Evolutionary conservation across 1,139 yeast species (phyloP).

Genomic region (Lipomyces yarrowii): DNA sequence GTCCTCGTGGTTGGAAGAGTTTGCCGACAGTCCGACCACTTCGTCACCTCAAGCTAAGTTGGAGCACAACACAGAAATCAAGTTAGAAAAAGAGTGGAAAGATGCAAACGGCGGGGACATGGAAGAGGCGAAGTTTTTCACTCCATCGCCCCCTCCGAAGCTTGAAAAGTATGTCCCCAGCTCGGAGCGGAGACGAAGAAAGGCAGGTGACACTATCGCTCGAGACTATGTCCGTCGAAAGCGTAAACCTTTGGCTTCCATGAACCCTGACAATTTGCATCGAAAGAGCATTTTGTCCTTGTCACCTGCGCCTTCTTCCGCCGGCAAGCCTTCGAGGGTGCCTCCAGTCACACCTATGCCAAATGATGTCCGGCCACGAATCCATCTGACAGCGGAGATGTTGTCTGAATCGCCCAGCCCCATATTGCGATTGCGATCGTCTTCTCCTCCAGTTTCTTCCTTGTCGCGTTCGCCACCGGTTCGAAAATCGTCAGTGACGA

Average conservation of each 20-base stretch:
- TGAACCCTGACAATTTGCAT: not conserved
- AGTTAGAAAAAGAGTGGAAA: not conserved
- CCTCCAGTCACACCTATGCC: not conserved
- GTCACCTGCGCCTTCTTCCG: not conserved
- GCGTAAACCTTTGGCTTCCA: not conserved
- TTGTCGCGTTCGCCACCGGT: not conserved
- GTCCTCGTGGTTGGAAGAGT: slow-evolving; percentile 32
- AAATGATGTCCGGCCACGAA: not conserved
- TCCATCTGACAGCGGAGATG: slow-evolving; percentile 4
- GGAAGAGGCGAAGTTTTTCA: not conserved
- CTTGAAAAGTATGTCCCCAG: not conserved
- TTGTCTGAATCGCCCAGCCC: slow-evolving; percentile 4
- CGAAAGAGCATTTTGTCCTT: not conserved
- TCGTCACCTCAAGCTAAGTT: not conserved
- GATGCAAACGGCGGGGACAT: not conserved
- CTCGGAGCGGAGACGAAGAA: slow-evolving; percentile 2
- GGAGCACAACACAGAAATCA: not conserved
- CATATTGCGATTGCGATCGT: not conserved
- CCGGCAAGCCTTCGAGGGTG: not conserved
- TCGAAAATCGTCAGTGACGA: not conserved
- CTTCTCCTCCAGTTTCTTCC: not conserved
- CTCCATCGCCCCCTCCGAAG: slow-evolving; percentile 1
- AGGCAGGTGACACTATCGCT: not conserved
- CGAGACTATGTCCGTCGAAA: slow-evolving; percentile 10
- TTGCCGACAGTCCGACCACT: slow-evolving; percentile 2